phyloP scores from a whole-genome alignment of 768 basidiomycete species.

The Tephrocybe sp. region DNA sequence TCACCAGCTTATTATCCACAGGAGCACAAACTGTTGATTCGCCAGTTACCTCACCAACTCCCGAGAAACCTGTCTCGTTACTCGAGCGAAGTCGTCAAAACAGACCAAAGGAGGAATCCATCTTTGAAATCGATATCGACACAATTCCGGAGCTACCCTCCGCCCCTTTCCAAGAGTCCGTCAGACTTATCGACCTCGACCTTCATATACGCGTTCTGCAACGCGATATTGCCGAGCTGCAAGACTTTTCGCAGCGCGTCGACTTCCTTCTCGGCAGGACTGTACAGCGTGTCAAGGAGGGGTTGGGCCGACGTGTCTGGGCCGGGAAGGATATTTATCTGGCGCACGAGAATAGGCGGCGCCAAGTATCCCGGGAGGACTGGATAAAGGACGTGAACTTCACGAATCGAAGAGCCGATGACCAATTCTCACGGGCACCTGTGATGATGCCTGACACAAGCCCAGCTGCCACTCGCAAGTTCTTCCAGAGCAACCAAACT shows the following conservation, averaged over 20 bases:
- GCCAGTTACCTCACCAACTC: not conserved
- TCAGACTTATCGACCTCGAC: conserved; percentile 48
- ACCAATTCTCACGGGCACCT: conserved; percentile 4
- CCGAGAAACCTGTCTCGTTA: not conserved
- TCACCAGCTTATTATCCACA: not conserved
- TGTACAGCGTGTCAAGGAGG: conserved; percentile 67
- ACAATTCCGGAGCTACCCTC: conserved; percentile 20
- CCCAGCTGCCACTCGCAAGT: not conserved
- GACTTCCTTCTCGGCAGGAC: conserved; percentile 47
- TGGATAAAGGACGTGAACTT: conserved; percentile 59
- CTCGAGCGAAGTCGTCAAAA: conserved; percentile 9
- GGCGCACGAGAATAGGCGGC: conserved; percentile 23
- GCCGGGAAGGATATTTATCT: conserved; percentile 56
- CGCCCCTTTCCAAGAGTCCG: conserved; percentile 13
- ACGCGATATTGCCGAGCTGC: conserved; percentile 53
- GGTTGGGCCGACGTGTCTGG: conserved; percentile 80
- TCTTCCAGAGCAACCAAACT: conserved; percentile 14
- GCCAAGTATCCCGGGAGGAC: conserved; percentile 35
- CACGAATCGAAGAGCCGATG: conserved; percentile 15
- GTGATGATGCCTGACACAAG: not conserved
- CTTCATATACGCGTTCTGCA: conserved; percentile 58
- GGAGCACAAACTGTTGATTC: not conserved
- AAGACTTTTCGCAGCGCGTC: conserved; percentile 41
- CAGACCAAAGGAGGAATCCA: conserved; percentile 11
- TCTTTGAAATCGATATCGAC: conserved; percentile 39